phyloP scores from a whole-genome alignment of 257 asterid species.

The Cordia subcordata region DNA sequence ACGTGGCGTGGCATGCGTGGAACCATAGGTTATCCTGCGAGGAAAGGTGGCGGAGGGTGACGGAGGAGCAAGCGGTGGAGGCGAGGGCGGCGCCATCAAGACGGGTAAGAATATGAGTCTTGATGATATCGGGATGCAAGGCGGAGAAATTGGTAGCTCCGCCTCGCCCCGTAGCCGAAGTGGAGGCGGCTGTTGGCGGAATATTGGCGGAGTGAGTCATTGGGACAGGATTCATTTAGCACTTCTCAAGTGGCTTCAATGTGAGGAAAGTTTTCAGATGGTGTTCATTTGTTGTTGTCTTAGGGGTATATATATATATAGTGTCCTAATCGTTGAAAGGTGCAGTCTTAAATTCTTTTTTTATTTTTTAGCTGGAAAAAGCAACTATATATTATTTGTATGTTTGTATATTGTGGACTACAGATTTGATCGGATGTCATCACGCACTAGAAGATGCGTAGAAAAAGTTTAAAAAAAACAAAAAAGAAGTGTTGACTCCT shows the following conservation, averaged over 20 bases:
- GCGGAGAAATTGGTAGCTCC: conserved; percentile 22
- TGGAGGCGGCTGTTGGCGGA: conserved; percentile 11
- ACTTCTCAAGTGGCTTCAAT: neutral
- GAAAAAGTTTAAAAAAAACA: too few species aligned
- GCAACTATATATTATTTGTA: too few species aligned
- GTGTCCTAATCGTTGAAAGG: neutral
- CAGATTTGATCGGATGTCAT: too few species aligned
- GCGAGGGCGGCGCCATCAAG: conserved; percentile 70
- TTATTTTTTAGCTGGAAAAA: too few species aligned
- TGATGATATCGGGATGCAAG: conserved; percentile 54
- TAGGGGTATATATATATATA: neutral
- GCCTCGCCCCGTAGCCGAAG: conserved; percentile 21
- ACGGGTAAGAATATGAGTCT: conserved; percentile 52
- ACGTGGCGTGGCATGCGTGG: conserved; percentile 50
- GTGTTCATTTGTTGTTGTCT: neutral
- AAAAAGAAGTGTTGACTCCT: too few species aligned
- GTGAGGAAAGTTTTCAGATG: neutral
- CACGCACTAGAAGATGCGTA: too few species aligned
- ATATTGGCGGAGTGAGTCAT: neutral
- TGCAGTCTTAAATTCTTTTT: too few species aligned
- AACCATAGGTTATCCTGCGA: conserved; percentile 51
- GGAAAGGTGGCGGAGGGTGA: conserved; percentile 55
- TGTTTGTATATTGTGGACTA: too few species aligned
- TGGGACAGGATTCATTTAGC: neutral
- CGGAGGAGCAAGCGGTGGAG: conserved; percentile 49